Evolutionary conservation across 495 filamentous ascomycete species (phyloP), one percentile per base, ranked within the genome.

Genomic region (Podospora conica): DNA sequence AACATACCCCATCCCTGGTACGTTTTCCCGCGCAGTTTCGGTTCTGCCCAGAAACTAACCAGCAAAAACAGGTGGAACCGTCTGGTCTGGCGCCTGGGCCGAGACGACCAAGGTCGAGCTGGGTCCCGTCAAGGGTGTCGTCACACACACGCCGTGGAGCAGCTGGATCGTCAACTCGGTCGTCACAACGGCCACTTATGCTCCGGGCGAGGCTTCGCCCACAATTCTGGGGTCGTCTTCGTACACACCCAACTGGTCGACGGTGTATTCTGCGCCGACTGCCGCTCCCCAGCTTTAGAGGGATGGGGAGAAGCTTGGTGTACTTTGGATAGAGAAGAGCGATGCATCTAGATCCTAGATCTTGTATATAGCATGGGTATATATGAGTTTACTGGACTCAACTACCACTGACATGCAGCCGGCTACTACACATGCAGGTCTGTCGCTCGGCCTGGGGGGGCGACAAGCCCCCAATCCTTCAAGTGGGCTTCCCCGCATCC

Each of bases 161-260:
- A 73, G 74, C 24, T 77, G 75, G 75, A 76, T 77, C 63, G 60
- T 66, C 15, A 73, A 68, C 25, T 77, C 75, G 11, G 71, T 77
- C 2, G 71, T 77, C n/a, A 77, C 73, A 20, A 68, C 70, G 40
- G 71, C 75, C 25, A 71, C 67, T 9, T 73, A 65, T 27, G 29
- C 40, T 5, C 40, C 40, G 18, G 40, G 40, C 40, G 7, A 48
- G 6, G 15, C 15, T 2, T 48, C 40, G 40, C 40, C 40, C 40
- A 48, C 40, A n/a, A 48, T 48, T 48, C 18, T 48, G 40, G 40
- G 40, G 2, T 48, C 40, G 18, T 48, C 40, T 48, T 9, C 40
- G 40, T 48, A 48, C 40, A 1, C 12, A n/a, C 40, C 40, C 40
- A 48, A 48, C 15, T 48, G 40, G 40, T 48, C 40, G 18, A n/a